phyloP scores from a whole-genome alignment of 192 early-diverging fungal species.

The Linnemannia exigua region DNA sequence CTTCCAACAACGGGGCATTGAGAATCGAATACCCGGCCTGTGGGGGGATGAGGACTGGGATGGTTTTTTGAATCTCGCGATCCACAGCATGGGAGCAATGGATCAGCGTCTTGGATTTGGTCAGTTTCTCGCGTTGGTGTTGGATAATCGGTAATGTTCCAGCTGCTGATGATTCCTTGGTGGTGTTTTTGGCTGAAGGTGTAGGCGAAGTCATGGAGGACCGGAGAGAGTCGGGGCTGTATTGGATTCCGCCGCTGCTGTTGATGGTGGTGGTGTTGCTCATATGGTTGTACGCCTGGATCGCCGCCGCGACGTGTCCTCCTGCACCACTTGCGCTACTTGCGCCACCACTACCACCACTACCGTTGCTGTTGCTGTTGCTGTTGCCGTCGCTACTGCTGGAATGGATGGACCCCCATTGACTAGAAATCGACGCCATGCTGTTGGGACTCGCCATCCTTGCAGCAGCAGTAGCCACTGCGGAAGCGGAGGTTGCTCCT shows the following conservation, averaged over 20 bases:
- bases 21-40: constrained; percentile 41
- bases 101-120: constrained; percentile 45
- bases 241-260: neutral
- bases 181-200: constrained; percentile 1
- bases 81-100: constrained; percentile 45
- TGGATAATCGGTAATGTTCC: constrained; percentile 31
- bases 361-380: constrained; percentile 15
- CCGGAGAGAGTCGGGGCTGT: constrained; percentile 13
- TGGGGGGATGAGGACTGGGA: constrained; percentile 37
- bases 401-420: constrained; percentile 38
- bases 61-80: constrained; percentile 56
- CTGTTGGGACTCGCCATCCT: constrained; percentile 42
- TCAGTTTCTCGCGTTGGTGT: constrained; percentile 49
- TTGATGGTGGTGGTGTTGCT: too few species aligned
- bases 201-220: constrained; percentile 25
- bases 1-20: constrained; percentile 45
- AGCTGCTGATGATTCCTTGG: neutral
- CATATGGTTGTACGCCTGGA: constrained; percentile 21
- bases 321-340: neutral
- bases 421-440: constrained; percentile 47
- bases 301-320: constrained; percentile 4
- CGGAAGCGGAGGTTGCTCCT: neutral
- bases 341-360: neutral
- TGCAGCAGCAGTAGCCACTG: neutral
- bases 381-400: constrained; percentile 11